Base-by-base conservation (phyloP, 1,284 basidiomycete species). In the Tremellales sp. region DNA sequence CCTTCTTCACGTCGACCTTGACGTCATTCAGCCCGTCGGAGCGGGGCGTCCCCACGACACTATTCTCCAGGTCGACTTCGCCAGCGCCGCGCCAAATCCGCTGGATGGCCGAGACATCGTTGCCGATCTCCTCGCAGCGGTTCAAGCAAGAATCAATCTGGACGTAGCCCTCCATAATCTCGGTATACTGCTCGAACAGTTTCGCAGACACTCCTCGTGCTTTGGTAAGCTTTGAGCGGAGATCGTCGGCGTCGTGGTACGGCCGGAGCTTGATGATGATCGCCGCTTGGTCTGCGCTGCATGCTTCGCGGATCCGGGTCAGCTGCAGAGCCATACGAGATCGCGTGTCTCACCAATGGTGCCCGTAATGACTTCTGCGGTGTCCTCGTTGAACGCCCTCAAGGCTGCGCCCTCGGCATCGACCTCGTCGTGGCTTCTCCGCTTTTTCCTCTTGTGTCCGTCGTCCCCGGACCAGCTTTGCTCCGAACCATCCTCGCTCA, bases 191-290 rank as follows among this genome's bases (percentile, higher is more conserved):
- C 60, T 93, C 87, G 66, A 97, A 91, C 65, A 98, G 78, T 49
- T 86, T 83, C 48, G 86, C 80, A 49, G 89, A 92, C 56, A 98
- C 85, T 16, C 93, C 93, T 62, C 91, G 92, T 73, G 89, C 90
- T 70, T 91, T 87, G 43, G 81, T 81, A 10, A 95, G 79, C 68
- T 87, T 92, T 47, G 71, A 70, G 39, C 82, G 83, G 40, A 97
- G 76, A 53, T 94, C 88, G 29, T 86, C 83, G n/a, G 84, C 78
- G 18, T 82, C 80, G 5, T 70, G 66, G 70, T 90, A 99, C 0
- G 93, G 93, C 37, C 94, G 82, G 32, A 92, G 75, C 16, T 78
- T 77, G 49, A 90, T 80, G 56, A 97, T 89, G 47, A 80, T 80
- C 22, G 81, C 74, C 0, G 93, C 94, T 70, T 97, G 92, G 34